These are phyloP conservation scores for Haplographium delicatum DNA, from an alignment of 495 filamentous ascomycete species.

Conservation along the genomic window DNA sequence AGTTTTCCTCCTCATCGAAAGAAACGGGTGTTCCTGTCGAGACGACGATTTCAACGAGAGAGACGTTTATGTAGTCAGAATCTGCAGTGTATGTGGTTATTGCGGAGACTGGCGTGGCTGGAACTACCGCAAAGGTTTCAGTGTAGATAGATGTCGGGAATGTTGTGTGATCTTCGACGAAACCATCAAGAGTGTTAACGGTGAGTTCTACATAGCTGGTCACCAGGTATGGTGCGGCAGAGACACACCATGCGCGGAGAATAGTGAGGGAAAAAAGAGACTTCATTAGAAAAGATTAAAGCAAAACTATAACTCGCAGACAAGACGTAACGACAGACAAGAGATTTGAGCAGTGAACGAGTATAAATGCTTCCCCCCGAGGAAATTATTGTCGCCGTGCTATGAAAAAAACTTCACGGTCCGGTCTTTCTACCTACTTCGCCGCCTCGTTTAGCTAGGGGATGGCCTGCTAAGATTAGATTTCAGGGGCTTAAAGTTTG, in stretches of 20 bases:
- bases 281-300: too few relatives aligned
- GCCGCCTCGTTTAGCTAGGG: too few relatives aligned
- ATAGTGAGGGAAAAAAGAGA: background rate
- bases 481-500: too few relatives aligned
- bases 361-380: too few relatives aligned
- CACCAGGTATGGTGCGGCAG: slow-evolving; percentile 11
- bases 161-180: background rate
- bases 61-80: slow-evolving; percentile 21
- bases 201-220: slow-evolving; percentile 11
- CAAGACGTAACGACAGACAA: too few relatives aligned
- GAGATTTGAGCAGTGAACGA: too few relatives aligned
- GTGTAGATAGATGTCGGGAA: background rate
- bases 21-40: slow-evolving; percentile 18
- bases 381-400: too few relatives aligned
- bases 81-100: slow-evolving; percentile 23
- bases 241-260: background rate
- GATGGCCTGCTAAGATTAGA: too few relatives aligned
- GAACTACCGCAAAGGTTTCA: slow-evolving; percentile 23
- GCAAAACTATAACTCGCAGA: too few relatives aligned
- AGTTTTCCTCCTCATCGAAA: background rate
- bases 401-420: too few relatives aligned
- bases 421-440: too few relatives aligned
- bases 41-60: slow-evolving; percentile 33
- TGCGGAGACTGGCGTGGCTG: slow-evolving; percentile 31
- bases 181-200: background rate